Base-by-base conservation (phyloP, 441 rosid genomes). In the Gossypium davidsonii region DNA sequence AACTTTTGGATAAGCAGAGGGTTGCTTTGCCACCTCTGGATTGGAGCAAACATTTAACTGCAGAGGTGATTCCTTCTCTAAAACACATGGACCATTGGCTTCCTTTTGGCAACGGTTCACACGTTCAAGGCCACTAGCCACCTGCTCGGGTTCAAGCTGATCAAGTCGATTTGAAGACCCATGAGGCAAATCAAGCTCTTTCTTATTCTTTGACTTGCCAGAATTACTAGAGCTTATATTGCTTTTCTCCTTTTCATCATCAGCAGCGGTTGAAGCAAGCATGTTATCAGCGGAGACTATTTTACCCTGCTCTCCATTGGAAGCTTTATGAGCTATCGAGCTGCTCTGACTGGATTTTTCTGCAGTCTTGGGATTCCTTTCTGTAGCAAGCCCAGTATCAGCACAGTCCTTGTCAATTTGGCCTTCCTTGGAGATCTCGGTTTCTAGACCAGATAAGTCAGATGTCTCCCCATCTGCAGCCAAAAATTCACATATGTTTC, bases 381-480 rank as follows among this genome's bases (percentile, higher is more conserved):
- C 70, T 49, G 48, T 53, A 58, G 67, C 53, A 73, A 66, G 58
- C 57, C 9, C n/a, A 63, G 61, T 68, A 60, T 75, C 79, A 66
- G 74, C n/a, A 49, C 61, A 12, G 37, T 68, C 70, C 64, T 25
- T 68, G 58, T 55, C 49, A 56, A 4, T 71, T 59, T 37, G 51
- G 26, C 55, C 61, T 65, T 80, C 52, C 69, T 71, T 70, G 9
- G 51, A 74, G 60, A 68, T 69, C 71, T 77, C 75, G 62, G 70
- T 75, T 53, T 76, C 77, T 11, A 44, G 56, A 77, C 73, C 56
- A 18, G 70, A 64, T 25, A 64, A 60, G 66, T 79, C 79, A 79
- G 76, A 78, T 73, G 78, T 77, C 37, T 64, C 83, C 60, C 73
- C 70, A 70, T 34, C 90, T 87, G 78, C 79, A 72, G 28, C 74